phyloP scores from a whole-genome alignment of 345 rosid species.

The Erodium maritimum region DNA sequence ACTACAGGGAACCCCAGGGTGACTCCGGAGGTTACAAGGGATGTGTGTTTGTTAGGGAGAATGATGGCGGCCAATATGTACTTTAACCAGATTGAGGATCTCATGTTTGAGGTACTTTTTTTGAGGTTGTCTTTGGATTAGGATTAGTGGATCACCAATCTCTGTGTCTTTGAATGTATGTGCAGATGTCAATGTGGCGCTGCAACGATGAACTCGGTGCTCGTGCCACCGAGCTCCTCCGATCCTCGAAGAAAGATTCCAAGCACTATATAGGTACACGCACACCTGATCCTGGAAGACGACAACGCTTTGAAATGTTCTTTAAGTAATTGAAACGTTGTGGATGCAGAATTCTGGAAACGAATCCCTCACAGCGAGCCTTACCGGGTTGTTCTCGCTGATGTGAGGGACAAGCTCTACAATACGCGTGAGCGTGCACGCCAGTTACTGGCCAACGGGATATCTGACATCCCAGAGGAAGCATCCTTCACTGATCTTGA shows the following conservation, averaged over 20 bases:
- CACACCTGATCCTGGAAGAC: slow-evolving; percentile 1
- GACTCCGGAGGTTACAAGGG: slow-evolving; percentile 96
- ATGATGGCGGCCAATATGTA: slow-evolving; percentile 99
- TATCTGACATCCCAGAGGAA: slow-evolving; percentile 81
- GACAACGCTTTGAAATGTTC: too few relatives aligned
- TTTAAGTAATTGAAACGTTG: not conserved
- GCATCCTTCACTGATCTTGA: slow-evolving; percentile 58
- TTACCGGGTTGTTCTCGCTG: slow-evolving; percentile 85
- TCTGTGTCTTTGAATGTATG: not conserved
- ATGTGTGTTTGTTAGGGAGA: slow-evolving; percentile 88
- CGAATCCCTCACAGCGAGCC: slow-evolving; percentile 81
- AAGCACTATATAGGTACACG: slow-evolving; percentile 92
- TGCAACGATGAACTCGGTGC: slow-evolving; percentile 82
- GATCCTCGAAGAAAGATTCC: slow-evolving; percentile 59
- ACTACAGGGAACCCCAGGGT: slow-evolving; percentile 85
- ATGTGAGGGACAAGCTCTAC: slow-evolving; percentile 86
- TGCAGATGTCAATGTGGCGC: slow-evolving; percentile 98
- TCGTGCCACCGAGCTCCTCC: slow-evolving; percentile 68
- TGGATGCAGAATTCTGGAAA: slow-evolving; percentile 84
- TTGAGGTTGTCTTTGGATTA: slow-evolving; percentile 2
- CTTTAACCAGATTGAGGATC: slow-evolving; percentile 93
- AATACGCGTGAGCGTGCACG: slow-evolving; percentile 89
- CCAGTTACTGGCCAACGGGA: slow-evolving; percentile 57
- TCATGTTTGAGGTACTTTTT: slow-evolving; percentile 89
- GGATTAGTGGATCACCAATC: too few relatives aligned